Evolutionary conservation across 257 asterid species (phyloP), one percentile per base, ranked within the genome.

Genomic region (Leptodermis oblonga): DNA sequence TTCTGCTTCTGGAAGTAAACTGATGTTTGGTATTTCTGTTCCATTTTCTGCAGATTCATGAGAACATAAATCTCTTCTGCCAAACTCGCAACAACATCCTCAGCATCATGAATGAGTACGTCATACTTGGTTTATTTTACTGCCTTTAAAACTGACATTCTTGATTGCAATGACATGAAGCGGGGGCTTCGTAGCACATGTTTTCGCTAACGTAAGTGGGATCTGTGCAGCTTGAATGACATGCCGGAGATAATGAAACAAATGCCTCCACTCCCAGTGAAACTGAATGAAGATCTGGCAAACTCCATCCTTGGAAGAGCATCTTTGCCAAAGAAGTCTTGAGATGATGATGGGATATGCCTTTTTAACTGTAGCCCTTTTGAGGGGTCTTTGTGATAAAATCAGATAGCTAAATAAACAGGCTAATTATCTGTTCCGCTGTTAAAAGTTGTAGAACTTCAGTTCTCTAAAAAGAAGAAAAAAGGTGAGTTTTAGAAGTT

Each of bases 231-330:
- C 79, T 78, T 77, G 62, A 80, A 75, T 20, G 88, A 90, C 78
- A 75, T 74, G 78, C 90, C 95, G 56, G 94, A 88, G 59, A 74
- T 81, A 69, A 90, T 88, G 97, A 81, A 76, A 78, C 90, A 81
- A 80, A 86, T 85, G 97, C 96, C 97, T 5, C 92, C 95, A 7
- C 85, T 90, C 34, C 97, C 97, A 28, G 87, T 87, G 54, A 85
- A 77, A 87, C 80, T 88, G 79, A 88, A 88, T 12, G 89, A 86
- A 60, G 92, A 88, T 46, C 92, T 88, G 17, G 90, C 86, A 61
- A 81, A 77, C 78, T 48, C 82, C 48, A 78, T 90, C 78, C 94
- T 88, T 68, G 89, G 84, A 13, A 74, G 64, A 41, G 30, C 77
- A 13, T 14, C 79, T 55, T 63, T 81, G 69, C 77, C 79, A 25